Conservation (phyloP, 257 asterid genomes). For the Schizonepeta tenuifolia region DNA sequence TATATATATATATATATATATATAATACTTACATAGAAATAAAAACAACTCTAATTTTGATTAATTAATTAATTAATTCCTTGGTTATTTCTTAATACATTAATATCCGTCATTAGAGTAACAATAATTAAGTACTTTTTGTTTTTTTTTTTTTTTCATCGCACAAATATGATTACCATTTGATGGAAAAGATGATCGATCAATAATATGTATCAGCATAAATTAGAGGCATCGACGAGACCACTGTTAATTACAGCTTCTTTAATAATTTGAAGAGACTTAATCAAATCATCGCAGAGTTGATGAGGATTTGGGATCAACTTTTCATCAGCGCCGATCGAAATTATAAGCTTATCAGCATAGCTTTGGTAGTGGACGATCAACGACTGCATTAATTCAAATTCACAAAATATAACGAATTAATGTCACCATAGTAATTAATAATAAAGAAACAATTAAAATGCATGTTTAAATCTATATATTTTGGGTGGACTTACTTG, state of each 20-base stretch:
- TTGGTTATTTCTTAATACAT: no score
- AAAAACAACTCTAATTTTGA: no score
- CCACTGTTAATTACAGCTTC: conserved; percentile 33
- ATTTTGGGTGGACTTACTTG: conserved; percentile 35
- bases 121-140: no score
- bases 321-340: conserved; percentile 42
- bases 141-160: no score
- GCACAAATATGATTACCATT: no score
- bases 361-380: conserved; percentile 49
- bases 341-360: conserved; percentile 44
- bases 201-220: neutral
- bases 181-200: no score
- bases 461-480: no score
- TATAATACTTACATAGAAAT: no score
- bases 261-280: conserved; percentile 40
- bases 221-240: neutral
- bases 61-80: no score
- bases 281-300: conserved; percentile 45
- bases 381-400: conserved; percentile 36
- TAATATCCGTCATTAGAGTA: no score
- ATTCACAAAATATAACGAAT: neutral
- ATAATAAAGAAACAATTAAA: no score
- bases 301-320: conserved; percentile 53
- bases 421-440: neutral
- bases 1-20: no score